These are phyloP conservation scores for Pulveroboletus sp. DNA, from an alignment of 1,284 basidiomycete genomes.

Conservation along the genomic window DNA sequence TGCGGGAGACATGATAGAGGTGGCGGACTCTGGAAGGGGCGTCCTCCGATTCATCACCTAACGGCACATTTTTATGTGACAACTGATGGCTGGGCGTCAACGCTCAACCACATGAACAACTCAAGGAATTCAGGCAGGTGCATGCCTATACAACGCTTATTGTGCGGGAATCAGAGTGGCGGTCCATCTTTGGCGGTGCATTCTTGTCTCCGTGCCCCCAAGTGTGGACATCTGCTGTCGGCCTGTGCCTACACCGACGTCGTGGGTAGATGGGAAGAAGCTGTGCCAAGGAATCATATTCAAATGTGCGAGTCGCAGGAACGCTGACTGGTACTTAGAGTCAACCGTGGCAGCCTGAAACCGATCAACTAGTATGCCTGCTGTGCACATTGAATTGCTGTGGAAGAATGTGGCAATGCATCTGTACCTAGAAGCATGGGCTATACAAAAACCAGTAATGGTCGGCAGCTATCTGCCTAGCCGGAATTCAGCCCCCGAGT, in stretches of 20 bases:
- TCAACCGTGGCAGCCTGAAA: neutral
- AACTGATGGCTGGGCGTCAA: slow-evolving; percentile 1
- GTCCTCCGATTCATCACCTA: neutral
- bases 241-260: neutral
- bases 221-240: neutral
- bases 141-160: neutral
- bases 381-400: neutral
- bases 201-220: neutral
- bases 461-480: slow-evolving; percentile 57
- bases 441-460: slow-evolving; percentile 5
- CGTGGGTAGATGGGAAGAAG: neutral
- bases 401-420: neutral
- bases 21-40: neutral
- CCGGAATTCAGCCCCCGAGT: slow-evolving; percentile 68
- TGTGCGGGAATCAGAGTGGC: neutral
- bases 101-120: neutral
- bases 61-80: slow-evolving; percentile 23
- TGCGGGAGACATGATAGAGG: slow-evolving; percentile 16
- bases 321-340: too few relatives aligned
- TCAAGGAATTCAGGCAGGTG: neutral
- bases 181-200: neutral
- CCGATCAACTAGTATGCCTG: neutral
- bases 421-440: neutral
- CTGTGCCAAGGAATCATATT: neutral
- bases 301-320: neutral